Base-by-base conservation (phyloP, 2,329 filamentous ascomycete genomes). In the Arthrobotrys pseudoclavata region DNA sequence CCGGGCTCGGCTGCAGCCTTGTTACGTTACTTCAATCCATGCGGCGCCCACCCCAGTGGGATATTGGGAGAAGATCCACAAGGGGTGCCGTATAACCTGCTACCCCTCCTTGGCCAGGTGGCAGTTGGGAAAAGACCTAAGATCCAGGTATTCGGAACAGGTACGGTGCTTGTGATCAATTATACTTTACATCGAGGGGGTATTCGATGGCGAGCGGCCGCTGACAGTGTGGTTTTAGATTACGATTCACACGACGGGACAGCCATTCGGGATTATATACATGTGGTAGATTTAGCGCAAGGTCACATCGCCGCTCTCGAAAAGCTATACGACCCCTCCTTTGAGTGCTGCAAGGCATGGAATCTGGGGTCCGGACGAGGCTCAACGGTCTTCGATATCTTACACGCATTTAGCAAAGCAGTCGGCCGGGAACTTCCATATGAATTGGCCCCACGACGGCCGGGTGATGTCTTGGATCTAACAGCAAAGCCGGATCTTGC, bases 41-140 rank as follows among this genome's bases (percentile, higher is more conserved):
- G 92, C 72, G 96, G 96, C 82, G 91, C 94, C 70, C 96, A 99
- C 85, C 96, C 96, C 57, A 95, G 90, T 82, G 96, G 96, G 71
- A 90, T 99, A 84, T 97, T 99, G 94, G 96, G 96, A 81, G 96
- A 99, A 86, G 96, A 99, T 85, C 96, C 96, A 53, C 91, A 97
- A 84, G 96, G 96, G 76, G 89, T 97, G 22, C 96, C 96, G 0
- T 98, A 93, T 88, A 99, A 99, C 86, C 88, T 99, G 79, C 89
- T 99, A 50, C 96, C 96, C 18, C 87, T 99, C 76, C 89, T 99
- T 24, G 96, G 95, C 69, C 94, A 98, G 86, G 96, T 99, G 52
- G 96, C 96, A 13, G 96, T 96, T 31, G 96, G 96, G 81, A 94
- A 97, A 83, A 89, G 95, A 80, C 92, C 97, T 83, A 97, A 97